Evolutionary conservation across 495 filamentous ascomycete species (phyloP).

Genomic region (Penicillium odoratum): DNA sequence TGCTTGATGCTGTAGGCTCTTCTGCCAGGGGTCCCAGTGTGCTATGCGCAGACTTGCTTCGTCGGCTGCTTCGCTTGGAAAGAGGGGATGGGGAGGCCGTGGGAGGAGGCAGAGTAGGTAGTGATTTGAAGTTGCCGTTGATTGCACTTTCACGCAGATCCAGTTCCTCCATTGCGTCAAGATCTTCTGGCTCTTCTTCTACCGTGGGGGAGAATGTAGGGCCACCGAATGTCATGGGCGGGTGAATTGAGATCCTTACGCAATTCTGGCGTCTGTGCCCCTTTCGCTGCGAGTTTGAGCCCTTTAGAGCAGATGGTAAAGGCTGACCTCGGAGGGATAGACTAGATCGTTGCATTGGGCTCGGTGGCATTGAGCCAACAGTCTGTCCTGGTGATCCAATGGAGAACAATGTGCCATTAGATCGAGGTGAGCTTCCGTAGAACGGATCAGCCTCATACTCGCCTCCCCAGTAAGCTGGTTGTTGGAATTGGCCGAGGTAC

Average conservation of each 20-base stretch:
- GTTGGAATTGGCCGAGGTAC: slow-evolving; percentile 32
- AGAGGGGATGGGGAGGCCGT: slow-evolving; percentile 23
- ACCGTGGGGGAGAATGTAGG: slow-evolving; percentile 38
- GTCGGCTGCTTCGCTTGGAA: slow-evolving; percentile 27
- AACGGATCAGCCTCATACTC: slow-evolving; percentile 35
- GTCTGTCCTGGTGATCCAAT: slow-evolving; percentile 21
- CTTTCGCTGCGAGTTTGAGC: slow-evolving; percentile 38
- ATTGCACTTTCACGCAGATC: slow-evolving; percentile 28
- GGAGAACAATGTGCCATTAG: slow-evolving; percentile 19
- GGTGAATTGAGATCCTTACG: slow-evolving; percentile 51
- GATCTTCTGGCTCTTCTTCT: slow-evolving; percentile 41
- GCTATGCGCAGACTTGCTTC: slow-evolving; percentile 24
- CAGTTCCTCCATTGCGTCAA: slow-evolving; percentile 31
- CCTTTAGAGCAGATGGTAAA: slow-evolving; percentile 41
- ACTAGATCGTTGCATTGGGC: slow-evolving; percentile 25
- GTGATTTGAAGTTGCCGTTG: slow-evolving; percentile 15
- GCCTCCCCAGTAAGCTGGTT: slow-evolving; percentile 26
- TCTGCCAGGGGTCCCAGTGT: slow-evolving; percentile 27
- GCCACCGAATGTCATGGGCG: slow-evolving; percentile 39
- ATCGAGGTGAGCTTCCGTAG: slow-evolving; percentile 24
- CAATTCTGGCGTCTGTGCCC: slow-evolving; percentile 50
- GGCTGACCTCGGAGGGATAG: slow-evolving; percentile 22
- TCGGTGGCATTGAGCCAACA: slow-evolving; percentile 19
- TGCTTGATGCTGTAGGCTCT: slow-evolving; percentile 18
- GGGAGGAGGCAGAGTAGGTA: slow-evolving; percentile 11